A percentile compares a stretch with the other conserved stretches of the same genome.
Conservation (phyloP, 305 asterid species). For the Coffea humblotiana region DNA sequence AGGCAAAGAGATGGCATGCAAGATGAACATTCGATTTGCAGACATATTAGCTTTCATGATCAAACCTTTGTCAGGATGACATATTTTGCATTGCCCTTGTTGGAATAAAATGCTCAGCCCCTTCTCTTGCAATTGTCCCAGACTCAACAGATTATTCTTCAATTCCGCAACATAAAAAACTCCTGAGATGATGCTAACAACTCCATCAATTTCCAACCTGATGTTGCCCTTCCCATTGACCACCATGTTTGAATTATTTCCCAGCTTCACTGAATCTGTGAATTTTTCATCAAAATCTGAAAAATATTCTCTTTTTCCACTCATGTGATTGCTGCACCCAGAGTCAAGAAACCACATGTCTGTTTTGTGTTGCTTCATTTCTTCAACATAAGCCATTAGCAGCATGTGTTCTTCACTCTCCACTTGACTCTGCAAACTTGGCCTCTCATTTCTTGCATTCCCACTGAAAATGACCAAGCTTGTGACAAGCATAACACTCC, state of each 20-base stretch:
- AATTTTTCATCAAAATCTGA: neutral
- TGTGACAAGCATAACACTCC: conserved; percentile 3
- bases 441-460: neutral
- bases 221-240: neutral
- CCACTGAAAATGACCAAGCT: conserved; percentile 4
- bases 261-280: neutral
- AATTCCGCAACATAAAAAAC: conserved; percentile 6
- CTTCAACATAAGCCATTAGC: neutral
- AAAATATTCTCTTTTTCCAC: neutral
- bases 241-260: conserved; percentile 5
- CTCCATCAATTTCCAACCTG: neutral
- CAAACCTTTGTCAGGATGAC: neutral
- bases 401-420: neutral
- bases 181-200: neutral
- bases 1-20: neutral
- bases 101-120: neutral
- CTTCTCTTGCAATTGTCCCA: neutral
- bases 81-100: neutral
- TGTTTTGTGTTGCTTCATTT: neutral
- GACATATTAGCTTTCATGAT: neutral
- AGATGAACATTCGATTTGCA: neutral
- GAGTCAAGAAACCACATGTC: conserved; percentile 1
- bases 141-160: conserved; percentile 11
- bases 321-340: neutral
- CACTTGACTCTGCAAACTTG: neutral